Evolutionary conservation across 148 eudicot genomes (phyloP).

Genomic region (Selenicereus undatus): DNA sequence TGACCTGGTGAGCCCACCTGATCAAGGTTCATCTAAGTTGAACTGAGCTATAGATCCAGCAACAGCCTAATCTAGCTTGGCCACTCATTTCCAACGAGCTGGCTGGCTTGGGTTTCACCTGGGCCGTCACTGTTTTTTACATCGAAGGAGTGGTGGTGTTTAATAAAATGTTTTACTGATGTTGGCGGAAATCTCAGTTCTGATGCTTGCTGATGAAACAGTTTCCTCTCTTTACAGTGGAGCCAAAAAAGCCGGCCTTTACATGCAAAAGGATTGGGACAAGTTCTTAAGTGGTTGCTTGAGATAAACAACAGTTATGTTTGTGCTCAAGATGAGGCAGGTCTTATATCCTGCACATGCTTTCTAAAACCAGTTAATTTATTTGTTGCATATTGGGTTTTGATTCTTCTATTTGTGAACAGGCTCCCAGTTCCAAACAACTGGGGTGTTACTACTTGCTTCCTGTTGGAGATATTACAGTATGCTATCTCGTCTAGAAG

Average conservation of each 20-base stretch:
- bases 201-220: background rate
- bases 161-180: background rate
- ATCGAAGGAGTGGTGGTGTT: background rate
- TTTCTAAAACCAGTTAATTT: slow-evolving; percentile 6
- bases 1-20: background rate
- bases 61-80: background rate
- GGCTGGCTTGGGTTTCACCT: background rate
- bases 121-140: background rate
- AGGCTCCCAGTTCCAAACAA: slow-evolving; percentile 42
- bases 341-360: slow-evolving; percentile 27
- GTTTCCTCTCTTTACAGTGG: slow-evolving; percentile 48
- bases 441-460: slow-evolving; percentile 57
- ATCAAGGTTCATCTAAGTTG: background rate
- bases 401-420: slow-evolving; percentile 16
- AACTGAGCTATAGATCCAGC: background rate
- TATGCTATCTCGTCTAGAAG: slow-evolving; percentile 56
- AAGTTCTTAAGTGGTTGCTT: slow-evolving; percentile 64
- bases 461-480: slow-evolving; percentile 93
- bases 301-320: slow-evolving; percentile 28
- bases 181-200: background rate
- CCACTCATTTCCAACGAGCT: background rate
- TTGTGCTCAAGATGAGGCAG: slow-evolving; percentile 41
- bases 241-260: slow-evolving; percentile 65
- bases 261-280: slow-evolving; percentile 64
- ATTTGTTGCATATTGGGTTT: background rate